Percentiles rank a stretch among this genome's conserved stretches.
Conservation (phyloP, 1,284 basidiomycete genomes). For the Lignosus rhinocerotis region DNA sequence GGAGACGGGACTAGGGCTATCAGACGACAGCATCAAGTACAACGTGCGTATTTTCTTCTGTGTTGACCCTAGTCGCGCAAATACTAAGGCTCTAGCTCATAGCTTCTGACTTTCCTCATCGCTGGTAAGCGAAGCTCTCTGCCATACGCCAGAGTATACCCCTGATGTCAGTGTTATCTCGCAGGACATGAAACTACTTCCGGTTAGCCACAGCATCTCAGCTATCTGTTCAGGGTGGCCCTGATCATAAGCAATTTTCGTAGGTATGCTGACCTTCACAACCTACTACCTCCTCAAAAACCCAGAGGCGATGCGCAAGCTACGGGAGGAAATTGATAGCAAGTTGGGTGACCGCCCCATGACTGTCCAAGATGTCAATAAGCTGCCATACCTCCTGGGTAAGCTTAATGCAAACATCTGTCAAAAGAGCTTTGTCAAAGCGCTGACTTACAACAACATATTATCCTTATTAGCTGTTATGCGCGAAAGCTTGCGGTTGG, state of each 20-base stretch:
- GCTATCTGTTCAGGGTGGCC: background rate
- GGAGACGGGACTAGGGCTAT: slow-evolving; percentile 41
- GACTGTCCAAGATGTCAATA: slow-evolving; percentile 40
- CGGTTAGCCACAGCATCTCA: slow-evolving; percentile 16
- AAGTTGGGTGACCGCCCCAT: slow-evolving; percentile 41
- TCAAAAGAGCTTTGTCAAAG: background rate
- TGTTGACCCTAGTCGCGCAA: background rate
- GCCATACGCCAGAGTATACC: background rate
- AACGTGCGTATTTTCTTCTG: slow-evolving; percentile 35
- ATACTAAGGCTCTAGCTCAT: background rate
- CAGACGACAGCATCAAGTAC: slow-evolving; percentile 43
- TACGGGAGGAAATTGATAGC: slow-evolving; percentile 47
- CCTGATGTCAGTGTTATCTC: background rate
- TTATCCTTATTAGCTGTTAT: slow-evolving; percentile 37
- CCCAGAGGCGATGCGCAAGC: slow-evolving; percentile 43
- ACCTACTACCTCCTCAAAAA: slow-evolving; percentile 48
- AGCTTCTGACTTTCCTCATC: slow-evolving; percentile 53
- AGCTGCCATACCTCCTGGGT: slow-evolving; percentile 46
- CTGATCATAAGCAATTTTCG: background rate
- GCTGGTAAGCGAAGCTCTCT: slow-evolving; percentile 35
- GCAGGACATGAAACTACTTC: slow-evolving; percentile 50
- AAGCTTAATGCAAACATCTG: background rate
- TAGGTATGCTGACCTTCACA: slow-evolving; percentile 40
- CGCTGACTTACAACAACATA: background rate
- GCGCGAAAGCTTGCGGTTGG: slow-evolving; percentile 47